Evolutionary conservation across 495 filamentous ascomycete species (phyloP).

Genomic region (Penicillium verhagenii): DNA sequence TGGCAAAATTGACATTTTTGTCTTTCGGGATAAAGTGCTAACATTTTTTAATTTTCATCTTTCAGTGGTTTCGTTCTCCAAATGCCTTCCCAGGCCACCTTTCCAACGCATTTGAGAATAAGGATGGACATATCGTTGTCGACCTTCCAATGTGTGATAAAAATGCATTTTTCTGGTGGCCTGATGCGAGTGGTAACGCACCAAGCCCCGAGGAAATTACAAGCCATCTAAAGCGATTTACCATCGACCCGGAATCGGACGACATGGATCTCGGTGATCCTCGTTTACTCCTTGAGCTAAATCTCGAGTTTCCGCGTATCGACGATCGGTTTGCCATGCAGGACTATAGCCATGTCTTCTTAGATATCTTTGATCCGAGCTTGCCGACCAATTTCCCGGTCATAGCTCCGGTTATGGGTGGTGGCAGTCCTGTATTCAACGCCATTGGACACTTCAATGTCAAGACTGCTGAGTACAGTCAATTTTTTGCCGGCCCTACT

Average conservation of each 20-base stretch:
- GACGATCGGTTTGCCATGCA: constrained; percentile 55
- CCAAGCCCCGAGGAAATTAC: constrained; percentile 20
- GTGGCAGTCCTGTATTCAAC: constrained; percentile 41
- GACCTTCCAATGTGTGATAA: constrained; percentile 56
- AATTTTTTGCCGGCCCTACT: constrained; percentile 46
- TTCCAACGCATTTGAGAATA: constrained; percentile 51
- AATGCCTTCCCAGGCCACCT: constrained; percentile 48
- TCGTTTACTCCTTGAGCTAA: constrained; percentile 42
- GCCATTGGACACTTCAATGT: constrained; percentile 46
- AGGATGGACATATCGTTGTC: constrained; percentile 46
- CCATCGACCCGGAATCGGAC: constrained; percentile 8
- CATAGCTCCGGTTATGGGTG: constrained; percentile 12
- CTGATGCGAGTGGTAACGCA: constrained; percentile 36
- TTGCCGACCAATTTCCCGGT: constrained; percentile 43
- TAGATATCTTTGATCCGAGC: constrained; percentile 44
- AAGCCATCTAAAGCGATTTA: constrained; percentile 27
- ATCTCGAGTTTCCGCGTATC: constrained; percentile 57
- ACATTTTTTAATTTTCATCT: no score
- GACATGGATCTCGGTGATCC: constrained; percentile 24
- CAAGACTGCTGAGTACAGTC: constrained; percentile 24
- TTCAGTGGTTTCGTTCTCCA: constrained; percentile 16
- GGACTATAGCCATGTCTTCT: constrained; percentile 55
- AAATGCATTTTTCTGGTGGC: constrained; percentile 59
- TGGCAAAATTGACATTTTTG: no score
- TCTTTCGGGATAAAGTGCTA: no score